A percentile compares a stretch with the other conserved stretches of the same genome.
phyloP scores from a whole-genome alignment of 164 flowering plant genomes.

The Piper betle region DNA sequence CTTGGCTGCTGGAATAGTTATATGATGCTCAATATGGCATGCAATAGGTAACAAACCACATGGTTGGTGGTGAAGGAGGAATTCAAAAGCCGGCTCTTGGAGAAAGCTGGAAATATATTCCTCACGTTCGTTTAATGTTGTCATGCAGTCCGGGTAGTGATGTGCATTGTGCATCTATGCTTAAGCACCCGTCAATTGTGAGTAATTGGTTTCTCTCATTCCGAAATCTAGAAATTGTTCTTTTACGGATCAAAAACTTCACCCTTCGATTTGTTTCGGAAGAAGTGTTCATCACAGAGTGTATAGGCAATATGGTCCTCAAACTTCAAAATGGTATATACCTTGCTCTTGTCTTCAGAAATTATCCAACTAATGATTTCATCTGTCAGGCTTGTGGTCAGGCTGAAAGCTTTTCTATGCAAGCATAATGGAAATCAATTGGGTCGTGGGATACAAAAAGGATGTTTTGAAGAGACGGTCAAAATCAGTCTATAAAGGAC shows the following conservation, averaged over 20 bases:
- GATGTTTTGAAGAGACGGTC: too few relatives aligned
- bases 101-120: conserved; percentile 76
- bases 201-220: neutral
- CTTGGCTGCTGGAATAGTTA: too few relatives aligned
- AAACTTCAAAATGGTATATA: neutral
- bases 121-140: conserved; percentile 58
- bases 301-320: too few relatives aligned
- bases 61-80: conserved; percentile 61
- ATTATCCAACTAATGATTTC: too few relatives aligned
- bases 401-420: neutral
- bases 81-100: conserved; percentile 67
- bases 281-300: neutral
- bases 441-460: neutral
- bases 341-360: neutral
- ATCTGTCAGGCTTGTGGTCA: neutral
- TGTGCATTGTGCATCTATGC: conserved; percentile 25
- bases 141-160: conserved; percentile 35
- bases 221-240: neutral
- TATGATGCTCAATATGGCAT: neutral
- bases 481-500: too few relatives aligned
- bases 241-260: neutral
- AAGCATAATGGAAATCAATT: neutral
- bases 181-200: conserved; percentile 60
- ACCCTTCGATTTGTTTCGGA: neutral
- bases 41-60: conserved; percentile 67